Evolutionary conservation across 2,329 filamentous ascomycete genomes (phyloP).

Genomic region (Talaromyces verruculosus): DNA sequence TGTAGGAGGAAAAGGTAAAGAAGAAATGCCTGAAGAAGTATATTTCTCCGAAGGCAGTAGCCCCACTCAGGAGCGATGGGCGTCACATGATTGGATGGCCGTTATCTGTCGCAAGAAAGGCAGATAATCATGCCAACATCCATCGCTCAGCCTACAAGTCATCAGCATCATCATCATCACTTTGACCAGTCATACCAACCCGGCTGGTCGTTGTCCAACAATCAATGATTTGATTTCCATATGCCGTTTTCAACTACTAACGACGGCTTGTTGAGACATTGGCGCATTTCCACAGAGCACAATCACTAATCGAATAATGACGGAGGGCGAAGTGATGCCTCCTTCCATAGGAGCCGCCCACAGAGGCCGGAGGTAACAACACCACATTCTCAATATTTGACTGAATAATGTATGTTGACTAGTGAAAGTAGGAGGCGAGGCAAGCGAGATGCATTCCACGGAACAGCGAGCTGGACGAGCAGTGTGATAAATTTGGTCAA

Average conservation of each 20-base stretch:
- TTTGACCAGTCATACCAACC: not conserved
- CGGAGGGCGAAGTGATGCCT: conserved; percentile 38
- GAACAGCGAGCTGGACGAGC: conserved; percentile 83
- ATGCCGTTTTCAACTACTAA: not conserved
- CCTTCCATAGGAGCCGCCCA: conserved; percentile 26
- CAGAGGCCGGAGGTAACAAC: conserved; percentile 34
- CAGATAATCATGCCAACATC: conserved; percentile 19
- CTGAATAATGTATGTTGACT: conserved; percentile 1
- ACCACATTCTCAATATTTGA: not conserved
- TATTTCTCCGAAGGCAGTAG: too few species aligned
- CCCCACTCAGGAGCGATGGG: not conserved
- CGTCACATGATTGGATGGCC: not conserved
- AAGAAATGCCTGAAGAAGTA: not conserved
- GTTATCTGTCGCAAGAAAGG: conserved; percentile 20
- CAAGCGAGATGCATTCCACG: conserved; percentile 66
- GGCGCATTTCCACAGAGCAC: conserved; percentile 4
- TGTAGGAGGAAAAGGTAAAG: not conserved
- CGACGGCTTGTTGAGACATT: conserved; percentile 6
- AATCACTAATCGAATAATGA: conserved; percentile 21
- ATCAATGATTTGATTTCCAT: not conserved
- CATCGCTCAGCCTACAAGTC: conserved; percentile 5
- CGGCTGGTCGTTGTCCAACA: not conserved
- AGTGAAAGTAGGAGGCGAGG: conserved; percentile 45
- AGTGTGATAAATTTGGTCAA: conserved; percentile 95
- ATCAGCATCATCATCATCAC: not conserved